A percentile compares a stretch with the other conserved stretches of the same genome.
Evolutionary conservation across 371 early-diverging fungal genomes (phyloP).

Genomic region (Saksenaea oblongispora): DNA sequence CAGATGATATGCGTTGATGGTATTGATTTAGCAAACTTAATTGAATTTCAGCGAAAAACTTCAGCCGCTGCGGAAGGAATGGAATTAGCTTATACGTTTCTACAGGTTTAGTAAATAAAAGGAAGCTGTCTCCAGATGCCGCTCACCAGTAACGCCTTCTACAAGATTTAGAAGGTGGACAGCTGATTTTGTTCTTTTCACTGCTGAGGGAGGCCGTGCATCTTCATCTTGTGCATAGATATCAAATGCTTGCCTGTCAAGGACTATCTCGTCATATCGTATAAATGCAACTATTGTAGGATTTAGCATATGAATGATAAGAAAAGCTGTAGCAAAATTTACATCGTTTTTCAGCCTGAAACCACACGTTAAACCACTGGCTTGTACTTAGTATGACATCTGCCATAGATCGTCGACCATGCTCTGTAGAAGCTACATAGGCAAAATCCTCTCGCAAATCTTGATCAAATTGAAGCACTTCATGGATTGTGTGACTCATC

Average conservation of each 20-base stretch:
- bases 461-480: constrained; percentile 76
- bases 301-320: background rate
- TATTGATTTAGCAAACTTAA: constrained; percentile 51
- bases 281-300: constrained; percentile 51
- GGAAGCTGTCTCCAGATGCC: no score
- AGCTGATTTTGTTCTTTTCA: constrained; percentile 54
- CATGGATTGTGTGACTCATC: constrained; percentile 74
- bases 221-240: constrained; percentile 40
- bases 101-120: constrained; percentile 8
- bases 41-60: constrained; percentile 58
- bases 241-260: constrained; percentile 65
- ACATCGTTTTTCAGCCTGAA: constrained; percentile 71
- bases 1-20: constrained; percentile 44
- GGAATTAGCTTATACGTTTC: constrained; percentile 49
- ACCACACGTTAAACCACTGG: constrained; percentile 71
- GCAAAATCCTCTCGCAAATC: constrained; percentile 67
- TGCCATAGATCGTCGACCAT: constrained; percentile 50
- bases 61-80: constrained; percentile 33
- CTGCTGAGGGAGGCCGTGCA: background rate
- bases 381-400: constrained; percentile 56
- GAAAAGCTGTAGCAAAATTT: constrained; percentile 17
- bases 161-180: constrained; percentile 56
- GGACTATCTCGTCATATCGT: constrained; percentile 63
- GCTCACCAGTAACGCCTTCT: constrained; percentile 62
- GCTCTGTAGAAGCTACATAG: constrained; percentile 43